A percentile compares a stretch with the other conserved stretches of the same genome.
Evolutionary conservation across 2,329 filamentous ascomycete genomes (phyloP).

Genomic region (Fusarium buharicum): DNA sequence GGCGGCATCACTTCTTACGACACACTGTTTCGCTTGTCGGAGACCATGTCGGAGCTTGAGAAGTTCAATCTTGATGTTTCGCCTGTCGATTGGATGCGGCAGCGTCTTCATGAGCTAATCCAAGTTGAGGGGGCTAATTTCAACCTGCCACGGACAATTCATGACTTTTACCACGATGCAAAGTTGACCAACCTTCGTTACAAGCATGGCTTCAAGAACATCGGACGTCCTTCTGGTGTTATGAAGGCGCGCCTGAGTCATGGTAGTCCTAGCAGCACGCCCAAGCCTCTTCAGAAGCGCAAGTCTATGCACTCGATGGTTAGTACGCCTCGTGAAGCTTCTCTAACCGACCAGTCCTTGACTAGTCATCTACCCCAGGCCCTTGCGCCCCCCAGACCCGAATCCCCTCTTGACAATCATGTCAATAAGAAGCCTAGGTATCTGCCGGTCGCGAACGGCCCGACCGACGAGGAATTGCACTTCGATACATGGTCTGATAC

Average conservation of each 20-base stretch:
- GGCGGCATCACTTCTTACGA: slow-evolving; percentile 63
- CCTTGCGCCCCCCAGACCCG: slow-evolving; percentile 8
- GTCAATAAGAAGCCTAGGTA: slow-evolving; percentile 45
- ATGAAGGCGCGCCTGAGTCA: slow-evolving; percentile 50
- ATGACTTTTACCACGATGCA: slow-evolving; percentile 66
- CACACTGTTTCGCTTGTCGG: slow-evolving; percentile 65
- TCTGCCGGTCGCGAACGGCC: slow-evolving; percentile 28
- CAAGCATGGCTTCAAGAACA: slow-evolving; percentile 67
- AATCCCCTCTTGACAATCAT: slow-evolving; percentile 30
- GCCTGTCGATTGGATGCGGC: slow-evolving; percentile 67
- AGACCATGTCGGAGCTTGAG: slow-evolving; percentile 63
- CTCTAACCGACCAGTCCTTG: slow-evolving; percentile 44
- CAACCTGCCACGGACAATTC: slow-evolving; percentile 61
- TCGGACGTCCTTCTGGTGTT: slow-evolving; percentile 63
- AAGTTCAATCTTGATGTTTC: slow-evolving; percentile 64
- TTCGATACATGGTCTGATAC: slow-evolving; percentile 61
- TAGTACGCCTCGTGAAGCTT: slow-evolving; percentile 45
- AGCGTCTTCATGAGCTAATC: slow-evolving; percentile 64
- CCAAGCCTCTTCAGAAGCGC: slow-evolving; percentile 48
- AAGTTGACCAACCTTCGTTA: slow-evolving; percentile 61
- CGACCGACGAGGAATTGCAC: slow-evolving; percentile 53
- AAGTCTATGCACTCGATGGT: slow-evolving; percentile 48
- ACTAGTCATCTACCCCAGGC: slow-evolving; percentile 25
- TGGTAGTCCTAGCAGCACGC: slow-evolving; percentile 40
- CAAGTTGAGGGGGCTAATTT: slow-evolving; percentile 58